Conservation (phyloP, 768 basidiomycete species). For the Bullera alba region DNA sequence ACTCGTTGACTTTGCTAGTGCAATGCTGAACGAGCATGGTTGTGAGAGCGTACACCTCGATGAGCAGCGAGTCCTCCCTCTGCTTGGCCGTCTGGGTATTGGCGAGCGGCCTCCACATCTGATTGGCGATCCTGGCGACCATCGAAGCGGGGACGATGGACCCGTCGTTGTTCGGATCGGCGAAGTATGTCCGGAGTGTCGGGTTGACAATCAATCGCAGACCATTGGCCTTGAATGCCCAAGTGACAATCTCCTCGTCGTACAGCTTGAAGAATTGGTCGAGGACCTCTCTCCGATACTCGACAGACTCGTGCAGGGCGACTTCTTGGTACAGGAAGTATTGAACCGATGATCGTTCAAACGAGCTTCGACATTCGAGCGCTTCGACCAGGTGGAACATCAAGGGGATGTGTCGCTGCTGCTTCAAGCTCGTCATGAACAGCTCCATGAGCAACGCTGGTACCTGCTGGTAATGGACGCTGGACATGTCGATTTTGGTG, state of each 20-base stretch:
- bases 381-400: slow-evolving; percentile 79
- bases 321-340: slow-evolving; percentile 83
- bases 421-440: slow-evolving; percentile 58
- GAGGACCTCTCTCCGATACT: slow-evolving; percentile 69
- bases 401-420: slow-evolving; percentile 72
- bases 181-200: slow-evolving; percentile 69
- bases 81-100: slow-evolving; percentile 33
- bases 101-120: slow-evolving; percentile 69
- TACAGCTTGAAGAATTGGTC: slow-evolving; percentile 83
- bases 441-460: slow-evolving; percentile 62
- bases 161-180: slow-evolving; percentile 51
- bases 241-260: slow-evolving; percentile 56
- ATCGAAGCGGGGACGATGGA: slow-evolving; percentile 67
- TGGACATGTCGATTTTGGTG: slow-evolving; percentile 28
- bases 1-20: slow-evolving; percentile 67
- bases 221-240: slow-evolving; percentile 62
- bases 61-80: slow-evolving; percentile 73
- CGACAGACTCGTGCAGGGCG: slow-evolving; percentile 61
- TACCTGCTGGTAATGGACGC: slow-evolving; percentile 42
- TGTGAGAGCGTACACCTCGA: slow-evolving; percentile 84
- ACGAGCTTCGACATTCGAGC: slow-evolving; percentile 69
- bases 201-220: slow-evolving; percentile 79
- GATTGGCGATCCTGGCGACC: slow-evolving; percentile 53
- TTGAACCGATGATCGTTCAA: slow-evolving; percentile 70
- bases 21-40: slow-evolving; percentile 81